phyloP scores from a whole-genome alignment of 2,329 filamentous ascomycete genomes.

The Penicillium capsulatum region DNA sequence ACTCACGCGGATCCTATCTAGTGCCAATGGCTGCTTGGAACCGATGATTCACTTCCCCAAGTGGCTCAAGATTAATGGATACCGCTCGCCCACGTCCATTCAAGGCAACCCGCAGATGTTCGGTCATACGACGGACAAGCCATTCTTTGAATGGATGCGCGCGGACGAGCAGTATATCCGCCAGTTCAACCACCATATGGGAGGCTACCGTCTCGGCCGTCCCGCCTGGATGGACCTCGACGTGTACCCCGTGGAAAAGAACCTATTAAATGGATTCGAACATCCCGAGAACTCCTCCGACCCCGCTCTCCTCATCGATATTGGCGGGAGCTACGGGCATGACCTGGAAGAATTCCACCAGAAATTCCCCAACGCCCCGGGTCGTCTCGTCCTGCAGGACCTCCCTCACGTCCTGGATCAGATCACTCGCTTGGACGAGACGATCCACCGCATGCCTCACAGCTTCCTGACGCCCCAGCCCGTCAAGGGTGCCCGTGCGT shows the following conservation, averaged over 20 bases:
- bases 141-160: too few species aligned
- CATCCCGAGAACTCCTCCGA: not conserved
- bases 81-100: too few species aligned
- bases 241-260: not conserved
- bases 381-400: not conserved
- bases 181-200: constrained; percentile 1
- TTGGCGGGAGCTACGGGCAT: not conserved
- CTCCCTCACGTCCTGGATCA: not conserved
- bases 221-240: not conserved
- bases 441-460: not conserved
- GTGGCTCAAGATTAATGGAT: too few species aligned
- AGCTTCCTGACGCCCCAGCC: not conserved
- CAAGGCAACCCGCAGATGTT: too few species aligned
- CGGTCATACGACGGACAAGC: too few species aligned
- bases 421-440: not conserved
- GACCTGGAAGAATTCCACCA: not conserved
- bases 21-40: too few species aligned
- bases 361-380: not conserved
- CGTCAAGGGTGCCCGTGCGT: not conserved
- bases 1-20: too few species aligned
- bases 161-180: not conserved
- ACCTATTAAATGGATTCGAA: not conserved
- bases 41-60: too few species aligned
- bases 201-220: not conserved
- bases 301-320: not conserved